Evolutionary conservation across 2,329 filamentous ascomycete genomes (phyloP), one percentile per base, ranked within the genome.

Genomic region (Gyromitra esculenta): DNA sequence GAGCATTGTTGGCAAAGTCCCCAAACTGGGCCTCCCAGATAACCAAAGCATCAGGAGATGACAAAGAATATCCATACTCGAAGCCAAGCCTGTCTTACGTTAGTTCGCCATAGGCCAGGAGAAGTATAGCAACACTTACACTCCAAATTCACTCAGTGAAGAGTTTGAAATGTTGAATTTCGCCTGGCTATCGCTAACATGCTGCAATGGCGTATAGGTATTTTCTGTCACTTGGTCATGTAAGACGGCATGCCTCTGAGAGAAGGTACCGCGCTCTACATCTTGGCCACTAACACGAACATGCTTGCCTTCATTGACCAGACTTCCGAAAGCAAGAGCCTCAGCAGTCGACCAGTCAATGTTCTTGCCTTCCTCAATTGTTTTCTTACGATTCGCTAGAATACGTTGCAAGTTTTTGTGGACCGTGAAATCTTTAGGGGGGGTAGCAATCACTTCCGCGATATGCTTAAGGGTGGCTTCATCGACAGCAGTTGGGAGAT

Each of bases 11-110:
- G 88, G 96, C 96, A 82, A 99, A 99, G 85, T 99, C 96, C 87
- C 96, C 96, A 82, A 99, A 99, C 85, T 99, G 96, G 48, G 96
- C 96, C 86, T 99, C 96, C 96, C 96, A 99, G 90, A 99, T 97
- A 81, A 99, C 95, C 35, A 99, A 89, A 48, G 96, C 95, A 83
- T 97, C 97, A 74, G 96, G 96, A 39, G 96, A 98, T 37, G 94
- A 97, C 77, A 99, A 87, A 1, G 96, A 99, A 87, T 99, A 99
- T 77, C 96, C 96, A 82, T 99, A 99, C 85, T 99, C 96, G 84
- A 99, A 99, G 69, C 96, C 96, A 78, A 99, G 92, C 89, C 84
- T 90, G 87, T 81, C 88, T 89, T 91, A 21, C 56, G 52, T 78
- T 57, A 78, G 73, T 35, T 41, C 62, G 39, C 13, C 13, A 41